Conservation (phyloP, 2,329 filamentous ascomycete species). For the Pseudogymnoascus verrucosus region DNA sequence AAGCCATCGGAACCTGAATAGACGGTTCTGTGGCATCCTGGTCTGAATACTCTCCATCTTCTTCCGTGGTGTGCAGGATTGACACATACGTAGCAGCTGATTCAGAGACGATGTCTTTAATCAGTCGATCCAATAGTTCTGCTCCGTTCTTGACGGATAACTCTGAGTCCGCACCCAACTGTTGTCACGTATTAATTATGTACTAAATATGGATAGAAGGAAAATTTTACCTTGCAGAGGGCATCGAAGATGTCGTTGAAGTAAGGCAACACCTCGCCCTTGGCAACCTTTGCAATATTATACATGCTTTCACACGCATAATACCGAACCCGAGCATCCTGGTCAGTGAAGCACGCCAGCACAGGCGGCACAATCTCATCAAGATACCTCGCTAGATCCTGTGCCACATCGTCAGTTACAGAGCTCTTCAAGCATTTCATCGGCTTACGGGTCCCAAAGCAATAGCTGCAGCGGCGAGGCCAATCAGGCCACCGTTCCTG, state of each 20-base stretch:
- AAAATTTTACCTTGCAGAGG: conserved; percentile 69
- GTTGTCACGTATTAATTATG: conserved; percentile 12
- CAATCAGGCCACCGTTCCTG: conserved; percentile 91
- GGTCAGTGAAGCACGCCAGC: conserved; percentile 92
- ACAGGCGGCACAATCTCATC: conserved; percentile 93
- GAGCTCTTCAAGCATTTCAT: not conserved
- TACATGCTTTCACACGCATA: conserved; percentile 99
- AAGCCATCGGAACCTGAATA: conserved; percentile 67
- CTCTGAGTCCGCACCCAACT: conserved; percentile 94
- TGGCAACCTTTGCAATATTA: conserved; percentile 98
- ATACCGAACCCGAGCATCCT: conserved; percentile 94
- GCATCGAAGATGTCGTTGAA: conserved; percentile 99
- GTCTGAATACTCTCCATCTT: conserved; percentile 42
- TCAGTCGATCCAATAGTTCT: conserved; percentile 84
- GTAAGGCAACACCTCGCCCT: conserved; percentile 92
- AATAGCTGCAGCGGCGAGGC: conserved; percentile 89
- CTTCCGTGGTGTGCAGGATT: conserved; percentile 58
- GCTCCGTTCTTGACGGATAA: conserved; percentile 97
- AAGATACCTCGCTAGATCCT: conserved; percentile 88
- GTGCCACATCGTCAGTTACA: conserved; percentile 12
- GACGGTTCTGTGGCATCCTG: conserved; percentile 38
- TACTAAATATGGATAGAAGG: not conserved
- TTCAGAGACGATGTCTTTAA: conserved; percentile 95
- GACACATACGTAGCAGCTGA: conserved; percentile 93
- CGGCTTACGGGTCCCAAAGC: conserved; percentile 76